These are phyloP conservation scores for Microstegium vimineum DNA, from an alignment of 176 grass and related monocot species.

Conservation along the genomic window DNA sequence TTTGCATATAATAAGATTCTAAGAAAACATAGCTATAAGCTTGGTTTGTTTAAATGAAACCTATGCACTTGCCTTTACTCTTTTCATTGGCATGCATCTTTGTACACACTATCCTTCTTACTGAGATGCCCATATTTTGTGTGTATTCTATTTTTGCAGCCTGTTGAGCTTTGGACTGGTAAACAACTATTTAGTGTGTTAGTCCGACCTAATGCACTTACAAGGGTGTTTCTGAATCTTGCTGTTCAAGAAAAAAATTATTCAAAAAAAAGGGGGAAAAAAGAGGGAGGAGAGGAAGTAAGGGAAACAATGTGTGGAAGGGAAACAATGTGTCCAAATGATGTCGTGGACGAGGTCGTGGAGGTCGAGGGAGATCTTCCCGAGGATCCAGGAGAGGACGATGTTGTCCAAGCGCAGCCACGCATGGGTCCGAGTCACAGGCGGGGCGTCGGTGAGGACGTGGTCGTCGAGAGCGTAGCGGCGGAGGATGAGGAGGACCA, in stretches of 20 bases:
- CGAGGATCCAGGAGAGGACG: slow-evolving; percentile 82
- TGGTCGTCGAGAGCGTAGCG: too few species aligned
- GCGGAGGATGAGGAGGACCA: too few species aligned
- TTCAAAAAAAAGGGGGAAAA: background rate
- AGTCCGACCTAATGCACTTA: slow-evolving; percentile 79
- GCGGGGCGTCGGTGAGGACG: too few species aligned
- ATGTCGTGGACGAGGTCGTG: slow-evolving; percentile 81
- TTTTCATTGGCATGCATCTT: background rate
- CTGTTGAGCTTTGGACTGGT: slow-evolving; percentile 95
- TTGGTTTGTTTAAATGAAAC: slow-evolving; percentile 7
- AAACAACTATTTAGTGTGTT: slow-evolving; percentile 93
- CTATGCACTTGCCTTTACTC: background rate
- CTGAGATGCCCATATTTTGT: slow-evolving; percentile 1
- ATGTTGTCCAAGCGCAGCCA: too few species aligned
- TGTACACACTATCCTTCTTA: slow-evolving; percentile 23
- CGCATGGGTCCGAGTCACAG: too few species aligned
- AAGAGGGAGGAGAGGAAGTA: slow-evolving; percentile 3
- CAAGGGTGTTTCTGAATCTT: slow-evolving; percentile 91
- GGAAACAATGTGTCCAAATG: slow-evolving; percentile 86
- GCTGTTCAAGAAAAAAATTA: slow-evolving; percentile 80
- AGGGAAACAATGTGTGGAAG: slow-evolving; percentile 39
- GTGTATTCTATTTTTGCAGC: slow-evolving; percentile 52
- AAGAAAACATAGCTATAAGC: background rate
- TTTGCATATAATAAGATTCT: slow-evolving; percentile 6
- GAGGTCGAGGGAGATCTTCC: too few species aligned